A percentile compares a stretch with the other conserved stretches of the same genome.
Conservation (phyloP, 1,139 yeast species). For the Magnusiomyces suaveolens region DNA sequence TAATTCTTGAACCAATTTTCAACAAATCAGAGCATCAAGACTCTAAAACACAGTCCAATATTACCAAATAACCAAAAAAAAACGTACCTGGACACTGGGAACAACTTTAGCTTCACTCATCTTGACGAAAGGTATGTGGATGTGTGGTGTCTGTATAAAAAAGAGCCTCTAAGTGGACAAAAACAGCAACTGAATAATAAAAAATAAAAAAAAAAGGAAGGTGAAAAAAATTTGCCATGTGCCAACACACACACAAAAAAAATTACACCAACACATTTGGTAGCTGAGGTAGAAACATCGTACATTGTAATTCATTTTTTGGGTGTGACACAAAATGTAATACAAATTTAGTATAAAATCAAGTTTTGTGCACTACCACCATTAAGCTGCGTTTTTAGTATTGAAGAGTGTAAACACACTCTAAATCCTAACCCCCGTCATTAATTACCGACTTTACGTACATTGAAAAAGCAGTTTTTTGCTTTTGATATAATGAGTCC, state of each 20-base stretch:
- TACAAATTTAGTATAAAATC: too few species aligned
- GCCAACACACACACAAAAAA: not conserved
- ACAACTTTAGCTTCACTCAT: constrained; percentile 13
- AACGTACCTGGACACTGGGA: constrained; percentile 32
- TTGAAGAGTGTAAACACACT: not conserved
- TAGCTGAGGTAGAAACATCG: too few species aligned
- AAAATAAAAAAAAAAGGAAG: not conserved
- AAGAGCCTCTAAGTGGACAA: constrained; percentile 1
- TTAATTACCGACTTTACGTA: too few species aligned
- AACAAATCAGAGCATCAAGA: too few species aligned
- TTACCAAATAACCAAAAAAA: not conserved
- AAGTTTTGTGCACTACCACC: not conserved
- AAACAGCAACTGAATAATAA: not conserved
- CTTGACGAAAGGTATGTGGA: constrained; percentile 2
- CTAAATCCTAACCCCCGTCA: not conserved
- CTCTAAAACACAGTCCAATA: too few species aligned
- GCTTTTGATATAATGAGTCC: too few species aligned
- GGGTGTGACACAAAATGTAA: not conserved
- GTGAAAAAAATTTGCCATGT: not conserved
- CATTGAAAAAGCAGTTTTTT: too few species aligned
- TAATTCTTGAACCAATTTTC: too few species aligned
- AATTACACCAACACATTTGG: too few species aligned
- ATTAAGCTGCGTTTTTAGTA: not conserved
- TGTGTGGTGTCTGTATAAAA: not conserved
- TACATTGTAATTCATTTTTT: not conserved